Evolutionary conservation across 768 basidiomycete genomes (phyloP).

Genomic region (Rhodotorula kratochvilovae): DNA sequence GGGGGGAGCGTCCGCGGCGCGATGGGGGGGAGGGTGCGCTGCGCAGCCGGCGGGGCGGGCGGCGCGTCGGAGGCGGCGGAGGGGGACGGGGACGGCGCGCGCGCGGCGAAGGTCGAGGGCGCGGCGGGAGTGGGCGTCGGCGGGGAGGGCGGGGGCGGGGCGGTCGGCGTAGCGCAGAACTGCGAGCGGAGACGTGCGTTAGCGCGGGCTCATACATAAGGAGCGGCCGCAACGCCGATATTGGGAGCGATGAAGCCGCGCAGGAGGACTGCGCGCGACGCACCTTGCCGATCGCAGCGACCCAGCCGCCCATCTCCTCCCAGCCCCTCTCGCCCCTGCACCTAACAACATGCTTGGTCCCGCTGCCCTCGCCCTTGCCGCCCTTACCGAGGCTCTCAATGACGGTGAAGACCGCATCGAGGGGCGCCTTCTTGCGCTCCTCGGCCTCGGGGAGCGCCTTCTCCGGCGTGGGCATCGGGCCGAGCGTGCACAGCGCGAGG

Average conservation of each 20-base stretch:
- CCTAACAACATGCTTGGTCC: conserved; percentile 29
- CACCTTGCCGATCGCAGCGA: conserved; percentile 23
- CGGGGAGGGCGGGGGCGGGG: not conserved
- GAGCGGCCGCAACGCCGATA: no score
- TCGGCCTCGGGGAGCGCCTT: conserved; percentile 2
- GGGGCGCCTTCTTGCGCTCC: not conserved
- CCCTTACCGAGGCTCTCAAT: conserved; percentile 23
- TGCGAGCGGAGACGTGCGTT: not conserved
- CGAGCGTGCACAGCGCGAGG: conserved; percentile 26
- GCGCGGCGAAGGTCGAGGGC: not conserved
- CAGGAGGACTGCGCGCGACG: no score
- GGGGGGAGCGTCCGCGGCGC: not conserved
- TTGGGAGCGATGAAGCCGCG: no score
- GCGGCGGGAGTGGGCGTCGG: not conserved
- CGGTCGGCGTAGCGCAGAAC: not conserved
- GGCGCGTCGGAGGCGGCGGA: not conserved
- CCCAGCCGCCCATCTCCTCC: conserved; percentile 35
- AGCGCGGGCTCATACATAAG: no score
- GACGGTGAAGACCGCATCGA: conserved; percentile 36
- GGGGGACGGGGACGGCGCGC: not conserved
- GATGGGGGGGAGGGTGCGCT: not conserved
- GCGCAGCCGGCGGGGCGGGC: not conserved
- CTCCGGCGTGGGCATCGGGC: conserved; percentile 36
- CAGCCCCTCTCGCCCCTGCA: conserved; percentile 9
- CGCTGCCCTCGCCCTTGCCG: not conserved